Percentiles rank a stretch among this genome's conserved stretches.
Evolutionary conservation across 495 filamentous ascomycete genomes (phyloP).

Genomic region (Delitschia confertaspora): DNA sequence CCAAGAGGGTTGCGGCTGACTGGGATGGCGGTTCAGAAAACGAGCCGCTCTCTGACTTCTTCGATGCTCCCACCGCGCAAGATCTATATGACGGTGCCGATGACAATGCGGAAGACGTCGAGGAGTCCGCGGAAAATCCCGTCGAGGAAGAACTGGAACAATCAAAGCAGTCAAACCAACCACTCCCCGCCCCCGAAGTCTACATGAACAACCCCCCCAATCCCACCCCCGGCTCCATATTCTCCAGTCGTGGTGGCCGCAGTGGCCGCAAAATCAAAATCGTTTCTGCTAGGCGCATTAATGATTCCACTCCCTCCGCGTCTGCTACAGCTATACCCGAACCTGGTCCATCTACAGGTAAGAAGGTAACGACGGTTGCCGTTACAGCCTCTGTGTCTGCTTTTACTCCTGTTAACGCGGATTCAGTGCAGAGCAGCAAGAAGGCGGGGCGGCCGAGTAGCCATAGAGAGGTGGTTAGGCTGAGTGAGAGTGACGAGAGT

Average conservation of each 20-base stretch:
- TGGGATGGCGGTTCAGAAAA: constrained; percentile 13
- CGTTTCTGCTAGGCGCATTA: constrained; percentile 4
- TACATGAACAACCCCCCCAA: not conserved
- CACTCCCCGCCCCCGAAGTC: too few species aligned
- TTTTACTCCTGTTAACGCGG: not conserved
- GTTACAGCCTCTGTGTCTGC: not conserved
- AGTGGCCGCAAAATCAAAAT: constrained; percentile 15
- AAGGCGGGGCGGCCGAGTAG: constrained; percentile 6
- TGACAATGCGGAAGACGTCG: too few species aligned
- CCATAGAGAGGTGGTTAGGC: not conserved
- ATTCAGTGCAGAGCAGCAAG: constrained; percentile 1
- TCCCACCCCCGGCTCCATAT: constrained; percentile 1
- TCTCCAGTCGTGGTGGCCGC: constrained; percentile 8
- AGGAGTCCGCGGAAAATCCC: too few species aligned
- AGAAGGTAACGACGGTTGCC: not conserved
- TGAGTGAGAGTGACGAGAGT: not conserved
- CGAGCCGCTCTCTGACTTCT: constrained; percentile 11
- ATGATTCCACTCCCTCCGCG: not conserved
- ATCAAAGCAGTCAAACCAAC: too few species aligned
- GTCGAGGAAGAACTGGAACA: too few species aligned
- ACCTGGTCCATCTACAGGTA: too few species aligned
- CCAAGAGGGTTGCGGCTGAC: constrained; percentile 14
- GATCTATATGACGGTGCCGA: too few species aligned
- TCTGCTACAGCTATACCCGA: not conserved
- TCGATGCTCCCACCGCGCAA: constrained; percentile 16